Evolutionary conservation across 2,329 filamentous ascomycete species (phyloP).

Genomic region (Aspergillus pseudoglaucus): DNA sequence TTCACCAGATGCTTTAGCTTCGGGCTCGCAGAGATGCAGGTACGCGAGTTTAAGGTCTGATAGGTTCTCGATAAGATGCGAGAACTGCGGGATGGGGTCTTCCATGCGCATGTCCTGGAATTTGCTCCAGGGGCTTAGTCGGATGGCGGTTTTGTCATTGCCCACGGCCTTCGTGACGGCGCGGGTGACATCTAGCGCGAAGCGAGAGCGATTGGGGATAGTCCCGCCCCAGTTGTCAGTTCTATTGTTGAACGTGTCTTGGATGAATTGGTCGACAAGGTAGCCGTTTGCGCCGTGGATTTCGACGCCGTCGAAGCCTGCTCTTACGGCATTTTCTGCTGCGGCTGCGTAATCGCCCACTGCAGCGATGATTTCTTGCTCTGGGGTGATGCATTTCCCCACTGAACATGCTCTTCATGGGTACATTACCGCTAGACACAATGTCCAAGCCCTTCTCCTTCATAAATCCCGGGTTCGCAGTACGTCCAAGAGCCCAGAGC

Average conservation of each 20-base stretch:
- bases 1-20: constrained; percentile 28
- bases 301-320: constrained; percentile 50
- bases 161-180: constrained; percentile 41
- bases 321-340: constrained; percentile 47
- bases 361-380: constrained; percentile 38
- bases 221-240: constrained; percentile 47
- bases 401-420: constrained; percentile 4
- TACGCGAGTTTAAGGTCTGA: constrained; percentile 52
- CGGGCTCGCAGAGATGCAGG: constrained; percentile 55
- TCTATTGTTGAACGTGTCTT: constrained; percentile 42
- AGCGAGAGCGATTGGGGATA: constrained; percentile 47
- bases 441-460: constrained; percentile 9
- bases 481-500: constrained; percentile 56
- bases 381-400: constrained; percentile 24
- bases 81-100: constrained; percentile 59
- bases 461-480: constrained; percentile 35
- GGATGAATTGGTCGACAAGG: constrained; percentile 47
- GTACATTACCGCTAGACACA: constrained; percentile 17
- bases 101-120: constrained; percentile 51
- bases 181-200: constrained; percentile 48
- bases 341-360: constrained; percentile 40
- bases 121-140: constrained; percentile 40
- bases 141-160: constrained; percentile 38
- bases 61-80: constrained; percentile 48
- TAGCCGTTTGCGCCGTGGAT: constrained; percentile 47